These are phyloP conservation scores for Aotearoamyces nothofagi DNA, from an alignment of 2,329 filamentous ascomycete genomes.

Conservation along the genomic window DNA sequence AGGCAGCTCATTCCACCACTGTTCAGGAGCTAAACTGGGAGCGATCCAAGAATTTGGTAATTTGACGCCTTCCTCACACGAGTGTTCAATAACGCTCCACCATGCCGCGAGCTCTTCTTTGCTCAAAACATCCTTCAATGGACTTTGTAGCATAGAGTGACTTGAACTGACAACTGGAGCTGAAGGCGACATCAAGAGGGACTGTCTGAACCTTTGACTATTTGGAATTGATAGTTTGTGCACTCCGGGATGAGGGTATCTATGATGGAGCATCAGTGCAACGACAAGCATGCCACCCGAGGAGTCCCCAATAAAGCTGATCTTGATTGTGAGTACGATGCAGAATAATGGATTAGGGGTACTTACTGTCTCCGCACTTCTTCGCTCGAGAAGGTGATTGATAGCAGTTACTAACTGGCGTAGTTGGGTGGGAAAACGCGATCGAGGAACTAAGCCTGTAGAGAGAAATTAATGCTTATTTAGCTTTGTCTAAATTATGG, in stretches of 20 bases:
- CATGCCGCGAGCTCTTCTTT: neutral
- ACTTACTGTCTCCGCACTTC: neutral
- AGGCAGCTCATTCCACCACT: neutral
- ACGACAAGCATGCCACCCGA: neutral
- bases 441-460: neutral
- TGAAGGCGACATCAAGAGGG: neutral
- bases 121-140: neutral
- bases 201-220: neutral
- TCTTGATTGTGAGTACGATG: neutral
- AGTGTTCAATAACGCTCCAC: neutral
- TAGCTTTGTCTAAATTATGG: neutral
- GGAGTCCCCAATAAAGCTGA: neutral
- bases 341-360: neutral
- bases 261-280: neutral
- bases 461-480: neutral
- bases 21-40: neutral
- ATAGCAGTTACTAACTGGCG: neutral
- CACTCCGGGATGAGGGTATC: neutral
- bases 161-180: neutral
- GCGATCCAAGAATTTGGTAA: neutral
- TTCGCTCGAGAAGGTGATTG: neutral
- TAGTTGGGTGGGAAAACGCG: neutral
- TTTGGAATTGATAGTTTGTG: neutral
- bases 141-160: neutral
- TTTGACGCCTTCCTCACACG: neutral